phyloP scores from a whole-genome alignment of 768 basidiomycete species.

The Serendipita sp. region DNA sequence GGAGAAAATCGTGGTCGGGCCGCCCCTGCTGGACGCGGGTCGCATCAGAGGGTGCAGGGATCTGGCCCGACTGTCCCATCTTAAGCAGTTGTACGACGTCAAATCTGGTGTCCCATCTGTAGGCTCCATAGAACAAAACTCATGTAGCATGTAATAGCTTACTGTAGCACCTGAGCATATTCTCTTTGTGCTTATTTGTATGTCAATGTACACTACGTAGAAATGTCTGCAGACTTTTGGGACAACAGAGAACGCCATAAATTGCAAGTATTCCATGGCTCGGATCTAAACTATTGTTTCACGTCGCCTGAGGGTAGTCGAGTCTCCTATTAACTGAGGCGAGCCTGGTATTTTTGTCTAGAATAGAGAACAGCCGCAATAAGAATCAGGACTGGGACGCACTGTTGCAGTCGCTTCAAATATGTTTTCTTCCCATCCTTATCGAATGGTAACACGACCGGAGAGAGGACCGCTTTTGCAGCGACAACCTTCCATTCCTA shows the following conservation, averaged over 20 bases:
- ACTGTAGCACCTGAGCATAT: no score
- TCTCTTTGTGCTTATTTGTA: no score
- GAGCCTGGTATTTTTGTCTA: neutral
- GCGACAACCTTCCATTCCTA: neutral
- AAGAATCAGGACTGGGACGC: neutral
- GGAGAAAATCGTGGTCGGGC: neutral
- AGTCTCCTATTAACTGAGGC: neutral
- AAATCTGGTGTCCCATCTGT: no score
- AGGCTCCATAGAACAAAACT: no score
- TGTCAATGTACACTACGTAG: no score
- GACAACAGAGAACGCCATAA: no score
- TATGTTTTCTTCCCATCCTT: neutral
- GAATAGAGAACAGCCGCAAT: neutral
- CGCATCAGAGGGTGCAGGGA: neutral
- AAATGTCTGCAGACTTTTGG: no score
- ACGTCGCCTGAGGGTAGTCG: no score
- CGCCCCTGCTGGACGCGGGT: neutral
- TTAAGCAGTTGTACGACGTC: neutral
- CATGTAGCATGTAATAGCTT: no score
- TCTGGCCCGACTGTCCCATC: neutral
- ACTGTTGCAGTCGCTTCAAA: neutral
- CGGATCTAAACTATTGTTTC: no score
- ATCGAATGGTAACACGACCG: neutral
- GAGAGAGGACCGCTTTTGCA: neutral
- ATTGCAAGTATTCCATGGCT: no score